These are phyloP conservation scores for Candida xiaguanensis DNA, from an alignment of 805 yeast genomes.

Conservation along the genomic window DNA sequence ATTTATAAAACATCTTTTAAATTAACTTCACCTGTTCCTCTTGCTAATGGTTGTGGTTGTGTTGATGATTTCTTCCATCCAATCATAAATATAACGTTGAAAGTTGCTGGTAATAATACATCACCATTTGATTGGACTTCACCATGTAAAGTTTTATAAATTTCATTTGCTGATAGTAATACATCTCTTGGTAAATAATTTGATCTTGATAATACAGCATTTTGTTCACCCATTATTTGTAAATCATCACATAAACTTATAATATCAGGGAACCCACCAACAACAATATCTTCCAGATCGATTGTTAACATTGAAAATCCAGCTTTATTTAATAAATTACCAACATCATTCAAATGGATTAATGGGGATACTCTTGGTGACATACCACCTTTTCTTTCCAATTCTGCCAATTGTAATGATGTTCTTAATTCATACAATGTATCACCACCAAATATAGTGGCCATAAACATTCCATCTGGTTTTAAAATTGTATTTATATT, in stretches of 20 bases:
- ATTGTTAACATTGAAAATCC: conserved; percentile 78
- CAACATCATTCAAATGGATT: conserved; percentile 75
- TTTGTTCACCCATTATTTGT: conserved; percentile 82
- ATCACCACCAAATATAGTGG: conserved; percentile 79
- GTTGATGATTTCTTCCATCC: conserved; percentile 78
- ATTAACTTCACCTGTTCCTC: conserved; percentile 70
- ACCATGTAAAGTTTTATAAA: conserved; percentile 69
- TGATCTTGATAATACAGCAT: conserved; percentile 55
- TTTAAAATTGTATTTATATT: conserved; percentile 56
- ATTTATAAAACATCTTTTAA: conserved; percentile 55
- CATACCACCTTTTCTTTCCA: conserved; percentile 74
- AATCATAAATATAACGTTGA: conserved; percentile 74
- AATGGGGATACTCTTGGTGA: conserved; percentile 80
- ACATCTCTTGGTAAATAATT: conserved; percentile 50
- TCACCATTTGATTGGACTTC: conserved; percentile 45
- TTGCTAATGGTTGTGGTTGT: conserved; percentile 68
- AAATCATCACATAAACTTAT: conserved; percentile 65
- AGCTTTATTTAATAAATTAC: conserved; percentile 66
- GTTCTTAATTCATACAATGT: conserved; percentile 81
- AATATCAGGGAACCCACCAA: conserved; percentile 70
- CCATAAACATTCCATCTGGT: conserved; percentile 82
- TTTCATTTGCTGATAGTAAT: conserved; percentile 70
- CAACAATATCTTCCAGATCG: conserved; percentile 79
- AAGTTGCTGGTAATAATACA: conserved; percentile 71
- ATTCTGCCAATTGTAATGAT: conserved; percentile 74